These are phyloP conservation scores for Neofusicoccum cordaticola DNA, from an alignment of 2,329 filamentous ascomycete species.

Conservation along the genomic window DNA sequence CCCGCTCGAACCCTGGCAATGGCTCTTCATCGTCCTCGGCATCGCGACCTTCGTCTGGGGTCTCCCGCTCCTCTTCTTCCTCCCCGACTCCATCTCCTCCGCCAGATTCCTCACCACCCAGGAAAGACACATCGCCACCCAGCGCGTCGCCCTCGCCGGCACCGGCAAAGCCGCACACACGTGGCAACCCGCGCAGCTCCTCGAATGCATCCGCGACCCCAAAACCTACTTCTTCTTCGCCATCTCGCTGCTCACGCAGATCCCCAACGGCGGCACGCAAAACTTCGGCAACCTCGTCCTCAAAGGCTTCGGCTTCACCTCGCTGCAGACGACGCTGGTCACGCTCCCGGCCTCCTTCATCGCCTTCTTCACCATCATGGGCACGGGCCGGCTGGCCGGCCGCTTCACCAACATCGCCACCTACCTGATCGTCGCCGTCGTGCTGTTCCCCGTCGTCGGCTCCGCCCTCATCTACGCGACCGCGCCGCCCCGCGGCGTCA, in stretches of 20 bases:
- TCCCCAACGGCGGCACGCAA: constrained; percentile 20
- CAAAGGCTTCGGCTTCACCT: constrained; percentile 19
- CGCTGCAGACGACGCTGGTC: constrained; percentile 18
- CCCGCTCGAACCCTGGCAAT: constrained; percentile 42
- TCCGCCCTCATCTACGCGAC: constrained; percentile 12
- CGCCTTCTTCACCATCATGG: constrained; percentile 19
- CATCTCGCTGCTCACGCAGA: constrained; percentile 12
- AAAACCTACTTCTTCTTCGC: constrained; percentile 22
- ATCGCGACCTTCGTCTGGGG: constrained; percentile 46
- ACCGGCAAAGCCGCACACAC: constrained; percentile 63
- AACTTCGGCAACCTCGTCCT: constrained; percentile 21
- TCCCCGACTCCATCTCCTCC: constrained; percentile 41
- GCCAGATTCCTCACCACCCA: constrained; percentile 20
- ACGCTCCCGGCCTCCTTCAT: constrained; percentile 23
- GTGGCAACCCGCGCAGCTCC: constrained; percentile 68
- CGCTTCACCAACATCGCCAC: constrained; percentile 1
- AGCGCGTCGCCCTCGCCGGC: constrained; percentile 24
- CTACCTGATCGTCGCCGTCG: constrained; percentile 2
- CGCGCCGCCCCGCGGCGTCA: constrained; percentile 8
- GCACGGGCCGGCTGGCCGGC: constrained; percentile 4
- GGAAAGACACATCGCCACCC: constrained; percentile 23
- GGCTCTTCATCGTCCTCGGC: constrained; percentile 47
- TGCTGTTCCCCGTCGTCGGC: constrained; percentile 6
- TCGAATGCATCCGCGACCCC: constrained; percentile 25
- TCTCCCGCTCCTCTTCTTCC: constrained; percentile 36